phyloP scores from a whole-genome alignment of 305 asterid species.

The Rubia tinctorum region DNA sequence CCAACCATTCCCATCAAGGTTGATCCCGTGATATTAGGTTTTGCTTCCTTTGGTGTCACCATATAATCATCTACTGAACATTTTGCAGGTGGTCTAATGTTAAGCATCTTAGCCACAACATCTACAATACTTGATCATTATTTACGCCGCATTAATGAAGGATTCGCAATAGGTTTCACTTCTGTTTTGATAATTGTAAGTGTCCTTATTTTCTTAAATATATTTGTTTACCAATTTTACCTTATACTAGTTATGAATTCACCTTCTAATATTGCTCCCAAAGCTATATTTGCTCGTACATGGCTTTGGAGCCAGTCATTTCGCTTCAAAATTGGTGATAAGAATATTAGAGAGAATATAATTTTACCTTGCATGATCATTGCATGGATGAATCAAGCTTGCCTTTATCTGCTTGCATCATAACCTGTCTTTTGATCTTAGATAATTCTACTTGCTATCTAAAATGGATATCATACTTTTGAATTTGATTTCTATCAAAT shows the following conservation, averaged over 20 bases:
- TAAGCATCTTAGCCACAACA: constrained; percentile 80
- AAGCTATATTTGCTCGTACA: no score
- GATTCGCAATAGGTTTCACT: constrained; percentile 90
- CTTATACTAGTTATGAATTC: no score
- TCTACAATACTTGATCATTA: constrained; percentile 82
- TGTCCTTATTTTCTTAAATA: constrained; percentile 13
- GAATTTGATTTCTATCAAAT: no score
- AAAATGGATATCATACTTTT: background rate
- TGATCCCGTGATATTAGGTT: background rate
- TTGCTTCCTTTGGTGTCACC: constrained; percentile 7
- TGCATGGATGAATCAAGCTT: background rate
- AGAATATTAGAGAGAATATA: background rate
- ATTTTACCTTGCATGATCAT: background rate
- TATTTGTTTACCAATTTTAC: no score
- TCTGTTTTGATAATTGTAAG: constrained; percentile 95
- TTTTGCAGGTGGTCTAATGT: constrained; percentile 81
- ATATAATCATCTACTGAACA: constrained; percentile 10
- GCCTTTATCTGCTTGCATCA: no score
- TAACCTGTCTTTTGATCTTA: no score
- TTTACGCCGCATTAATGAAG: constrained; percentile 73
- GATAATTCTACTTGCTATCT: no score
- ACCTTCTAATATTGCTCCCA: background rate
- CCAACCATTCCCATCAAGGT: constrained; percentile 3
- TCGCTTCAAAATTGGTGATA: background rate
- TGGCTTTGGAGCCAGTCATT: no score